Percentiles rank a stretch among this genome's conserved stretches.
Evolutionary conservation across 2,329 filamentous ascomycete genomes (phyloP).

Genomic region (Dactylellina haptotyla): DNA sequence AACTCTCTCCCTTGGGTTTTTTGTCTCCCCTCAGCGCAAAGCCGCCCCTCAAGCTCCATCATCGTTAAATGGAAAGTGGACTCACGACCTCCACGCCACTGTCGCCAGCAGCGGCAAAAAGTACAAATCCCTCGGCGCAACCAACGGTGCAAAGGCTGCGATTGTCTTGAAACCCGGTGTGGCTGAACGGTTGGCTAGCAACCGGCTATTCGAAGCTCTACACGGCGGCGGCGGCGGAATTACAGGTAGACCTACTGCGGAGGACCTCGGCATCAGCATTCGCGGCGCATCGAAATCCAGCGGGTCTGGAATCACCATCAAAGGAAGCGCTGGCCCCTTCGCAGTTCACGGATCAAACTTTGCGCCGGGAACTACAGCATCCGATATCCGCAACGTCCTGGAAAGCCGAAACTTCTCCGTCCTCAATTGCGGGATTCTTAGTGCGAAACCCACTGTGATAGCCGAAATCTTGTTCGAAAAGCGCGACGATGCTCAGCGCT

Average conservation of each 20-base stretch:
- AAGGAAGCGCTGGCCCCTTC: conserved; percentile 77
- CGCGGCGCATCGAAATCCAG: conserved; percentile 58
- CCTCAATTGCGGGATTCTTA: conserved; percentile 73
- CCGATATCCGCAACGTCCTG: conserved; percentile 85
- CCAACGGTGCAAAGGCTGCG: conserved; percentile 61
- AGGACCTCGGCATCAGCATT: conserved; percentile 60
- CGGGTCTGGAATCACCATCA: conserved; percentile 72
- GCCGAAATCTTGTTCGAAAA: conserved; percentile 80
- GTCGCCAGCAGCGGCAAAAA: conserved; percentile 16
- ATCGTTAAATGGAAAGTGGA: conserved; percentile 73
- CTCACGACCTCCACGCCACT: conserved; percentile 71
- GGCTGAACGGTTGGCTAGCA: conserved; percentile 62
- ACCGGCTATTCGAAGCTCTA: conserved; percentile 62
- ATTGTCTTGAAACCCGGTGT: conserved; percentile 60
- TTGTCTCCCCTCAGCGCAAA: conserved; percentile 31
- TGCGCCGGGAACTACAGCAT: conserved; percentile 80
- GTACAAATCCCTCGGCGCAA: conserved; percentile 57
- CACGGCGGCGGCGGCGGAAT: conserved; percentile 59
- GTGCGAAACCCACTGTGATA: conserved; percentile 76
- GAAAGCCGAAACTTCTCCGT: conserved; percentile 73
- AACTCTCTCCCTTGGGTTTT: conserved; percentile 12
- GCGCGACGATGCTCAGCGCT: conserved; percentile 76
- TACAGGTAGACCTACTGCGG: conserved; percentile 57
- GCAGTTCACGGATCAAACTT: conserved; percentile 83
- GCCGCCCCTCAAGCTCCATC: conserved; percentile 28